phyloP scores from a whole-genome alignment of 495 filamentous ascomycete species.

The Friedmanniomyces endolithicus region DNA sequence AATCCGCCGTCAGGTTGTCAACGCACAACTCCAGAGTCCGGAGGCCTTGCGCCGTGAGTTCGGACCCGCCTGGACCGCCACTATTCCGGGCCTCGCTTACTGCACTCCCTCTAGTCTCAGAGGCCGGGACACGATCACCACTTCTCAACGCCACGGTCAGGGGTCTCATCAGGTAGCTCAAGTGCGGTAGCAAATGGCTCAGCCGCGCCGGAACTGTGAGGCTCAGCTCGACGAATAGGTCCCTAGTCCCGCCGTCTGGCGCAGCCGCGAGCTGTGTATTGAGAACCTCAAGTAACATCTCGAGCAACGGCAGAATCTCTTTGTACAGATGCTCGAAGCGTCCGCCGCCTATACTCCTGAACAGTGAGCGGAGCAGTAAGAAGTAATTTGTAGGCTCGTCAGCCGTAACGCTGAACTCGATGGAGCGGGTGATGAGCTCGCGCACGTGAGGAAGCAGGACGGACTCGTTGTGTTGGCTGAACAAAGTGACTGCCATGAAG shows the following conservation, averaged over 20 bases:
- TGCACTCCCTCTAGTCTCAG: not conserved
- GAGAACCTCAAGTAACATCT: conserved; percentile 94
- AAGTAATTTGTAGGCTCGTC: conserved; percentile 99
- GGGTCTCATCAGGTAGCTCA: conserved; percentile 94
- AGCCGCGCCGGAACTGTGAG: conserved; percentile 90
- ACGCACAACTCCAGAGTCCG: conserved; percentile 93
- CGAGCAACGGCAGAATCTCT: conserved; percentile 86
- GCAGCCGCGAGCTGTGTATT: conserved; percentile 86
- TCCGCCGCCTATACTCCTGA: conserved; percentile 91
- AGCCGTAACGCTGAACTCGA: conserved; percentile 85
- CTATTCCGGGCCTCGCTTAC: not conserved
- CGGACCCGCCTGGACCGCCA: conserved; percentile 37
- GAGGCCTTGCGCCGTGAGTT: conserved; percentile 87
- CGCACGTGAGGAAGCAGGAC: conserved; percentile 91
- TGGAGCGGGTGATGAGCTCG: conserved; percentile 90
- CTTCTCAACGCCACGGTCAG: conserved; percentile 87
- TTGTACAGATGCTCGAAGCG: conserved; percentile 97
- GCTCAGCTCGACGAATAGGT: conserved; percentile 93
- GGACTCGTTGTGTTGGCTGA: conserved; percentile 86
- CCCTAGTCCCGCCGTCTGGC: conserved; percentile 75
- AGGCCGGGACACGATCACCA: conserved; percentile 32
- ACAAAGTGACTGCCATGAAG: conserved; percentile 98
- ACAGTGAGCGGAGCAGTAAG: conserved; percentile 78
- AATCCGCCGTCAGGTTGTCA: conserved; percentile 95
- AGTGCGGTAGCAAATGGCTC: conserved; percentile 90